Evolutionary conservation across 2,329 filamentous ascomycete genomes (phyloP).

Genomic region (Escovopsis weberi): DNA sequence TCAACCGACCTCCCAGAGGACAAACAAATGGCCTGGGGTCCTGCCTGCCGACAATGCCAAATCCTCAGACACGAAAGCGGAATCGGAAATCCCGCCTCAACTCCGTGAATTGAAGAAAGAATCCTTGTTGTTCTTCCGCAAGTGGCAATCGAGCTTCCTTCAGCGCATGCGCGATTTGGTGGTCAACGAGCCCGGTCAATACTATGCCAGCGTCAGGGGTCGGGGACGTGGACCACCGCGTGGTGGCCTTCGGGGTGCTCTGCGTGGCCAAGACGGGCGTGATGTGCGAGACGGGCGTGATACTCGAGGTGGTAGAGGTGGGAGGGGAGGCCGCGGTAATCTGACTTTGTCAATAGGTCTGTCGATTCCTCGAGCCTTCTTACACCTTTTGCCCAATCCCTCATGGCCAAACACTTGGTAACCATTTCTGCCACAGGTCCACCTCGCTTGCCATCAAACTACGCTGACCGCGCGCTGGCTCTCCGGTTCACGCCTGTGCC

Average conservation of each 20-base stretch:
- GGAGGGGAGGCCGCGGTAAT: constrained; percentile 10
- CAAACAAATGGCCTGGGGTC: background rate
- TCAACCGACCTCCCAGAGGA: constrained; percentile 3
- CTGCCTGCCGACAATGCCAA: constrained; percentile 5
- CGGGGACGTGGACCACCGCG: constrained; percentile 19
- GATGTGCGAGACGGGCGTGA: constrained; percentile 8
- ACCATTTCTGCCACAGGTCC: constrained; percentile 13
- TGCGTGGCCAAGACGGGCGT: constrained; percentile 16
- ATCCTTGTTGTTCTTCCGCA: constrained; percentile 56
- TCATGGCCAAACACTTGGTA: too few relatives aligned
- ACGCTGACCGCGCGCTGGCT: constrained; percentile 32
- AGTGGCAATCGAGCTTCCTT: constrained; percentile 63
- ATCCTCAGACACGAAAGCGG: constrained; percentile 16
- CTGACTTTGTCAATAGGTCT: constrained; percentile 23
- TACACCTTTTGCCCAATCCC: too few relatives aligned
- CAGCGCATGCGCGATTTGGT: constrained; percentile 56
- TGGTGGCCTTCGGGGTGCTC: constrained; percentile 8
- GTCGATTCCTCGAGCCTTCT: constrained; percentile 1
- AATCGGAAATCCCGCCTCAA: constrained; percentile 23
- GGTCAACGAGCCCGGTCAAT: constrained; percentile 26
- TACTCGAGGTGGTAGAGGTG: constrained; percentile 15
- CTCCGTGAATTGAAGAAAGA: constrained; percentile 55
- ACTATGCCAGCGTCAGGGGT: constrained; percentile 15
- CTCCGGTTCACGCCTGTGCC: constrained; percentile 43
- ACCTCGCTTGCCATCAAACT: constrained; percentile 25